These are phyloP conservation scores for Microcos paniculata DNA, from an alignment of 345 rosid genomes.

Conservation along the genomic window DNA sequence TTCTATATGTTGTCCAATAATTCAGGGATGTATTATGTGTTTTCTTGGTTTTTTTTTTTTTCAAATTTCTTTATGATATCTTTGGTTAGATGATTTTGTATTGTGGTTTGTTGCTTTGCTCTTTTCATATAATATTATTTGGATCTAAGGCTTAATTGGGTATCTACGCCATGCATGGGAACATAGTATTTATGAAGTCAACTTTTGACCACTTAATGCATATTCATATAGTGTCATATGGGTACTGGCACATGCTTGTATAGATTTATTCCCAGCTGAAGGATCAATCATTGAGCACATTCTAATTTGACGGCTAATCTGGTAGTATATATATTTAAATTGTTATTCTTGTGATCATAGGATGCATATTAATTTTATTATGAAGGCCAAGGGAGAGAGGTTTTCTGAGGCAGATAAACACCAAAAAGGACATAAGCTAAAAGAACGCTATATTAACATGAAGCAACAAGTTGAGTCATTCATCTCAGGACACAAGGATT, in stretches of 20 bases:
- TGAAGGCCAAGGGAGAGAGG: slow-evolving; percentile 59
- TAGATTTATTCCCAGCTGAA: not conserved
- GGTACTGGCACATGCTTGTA: not conserved
- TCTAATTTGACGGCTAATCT: not conserved
- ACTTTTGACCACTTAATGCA: not conserved
- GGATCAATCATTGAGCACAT: not conserved
- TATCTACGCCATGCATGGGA: not conserved
- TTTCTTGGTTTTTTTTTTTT: not conserved
- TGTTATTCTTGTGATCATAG: slow-evolving; percentile 35
- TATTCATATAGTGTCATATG: not conserved
- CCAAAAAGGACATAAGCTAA: slow-evolving; percentile 34
- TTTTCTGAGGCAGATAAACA: slow-evolving; percentile 40
- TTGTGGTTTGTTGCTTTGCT: not conserved
- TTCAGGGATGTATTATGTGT: not conserved
- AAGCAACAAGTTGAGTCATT: slow-evolving; percentile 68
- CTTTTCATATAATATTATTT: not conserved
- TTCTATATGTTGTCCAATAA: not conserved
- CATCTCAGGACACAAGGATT: slow-evolving; percentile 49
- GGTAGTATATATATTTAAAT: slow-evolving; percentile 8
- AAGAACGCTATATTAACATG: slow-evolving; percentile 53
- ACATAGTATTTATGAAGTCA: not conserved
- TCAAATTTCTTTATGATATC: not conserved
- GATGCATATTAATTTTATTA: slow-evolving; percentile 63
- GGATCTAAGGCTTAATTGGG: slow-evolving; percentile 7
- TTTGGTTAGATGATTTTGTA: not conserved